Percentiles rank a stretch among this genome's conserved stretches.
Conservation (phyloP, 805 yeast species). For the Dipodascus albidus region DNA sequence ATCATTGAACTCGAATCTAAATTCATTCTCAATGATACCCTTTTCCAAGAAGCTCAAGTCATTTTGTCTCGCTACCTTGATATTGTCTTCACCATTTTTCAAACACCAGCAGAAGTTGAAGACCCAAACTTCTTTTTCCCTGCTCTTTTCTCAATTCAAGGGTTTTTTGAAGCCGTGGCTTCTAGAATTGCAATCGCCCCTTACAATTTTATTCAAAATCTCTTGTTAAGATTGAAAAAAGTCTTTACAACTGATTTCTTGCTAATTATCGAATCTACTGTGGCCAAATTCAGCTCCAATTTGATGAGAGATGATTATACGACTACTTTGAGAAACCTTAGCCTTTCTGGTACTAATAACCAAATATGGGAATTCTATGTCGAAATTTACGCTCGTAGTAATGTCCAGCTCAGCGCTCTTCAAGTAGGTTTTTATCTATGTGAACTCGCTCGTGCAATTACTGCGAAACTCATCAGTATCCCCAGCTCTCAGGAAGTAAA, state of each 20-base stretch:
- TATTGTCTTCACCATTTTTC: slow-evolving; percentile 16
- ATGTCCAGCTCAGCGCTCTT: slow-evolving; percentile 16
- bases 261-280: slow-evolving; percentile 12
- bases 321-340: background rate
- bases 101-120: slow-evolving; percentile 2
- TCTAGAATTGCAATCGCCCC: slow-evolving; percentile 5
- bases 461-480: slow-evolving; percentile 8
- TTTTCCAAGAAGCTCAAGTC: slow-evolving; percentile 17
- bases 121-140: slow-evolving; percentile 12
- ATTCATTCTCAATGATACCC: slow-evolving; percentile 17
- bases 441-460: slow-evolving; percentile 11
- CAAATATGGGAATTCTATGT: slow-evolving; percentile 10
- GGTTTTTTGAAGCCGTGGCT: slow-evolving; percentile 25
- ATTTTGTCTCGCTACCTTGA: slow-evolving; percentile 18
- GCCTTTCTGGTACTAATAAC: slow-evolving; percentile 7
- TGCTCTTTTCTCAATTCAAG: slow-evolving; percentile 21
- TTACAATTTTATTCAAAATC: slow-evolving; percentile 2
- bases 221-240: slow-evolving; percentile 8
- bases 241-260: slow-evolving; percentile 9
- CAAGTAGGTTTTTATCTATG: slow-evolving; percentile 8
- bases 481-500: background rate
- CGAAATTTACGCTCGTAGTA: slow-evolving; percentile 7
- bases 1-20: slow-evolving; percentile 21
- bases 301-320: background rate
- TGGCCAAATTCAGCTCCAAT: slow-evolving; percentile 5